A percentile compares a stretch with the other conserved stretches of the same genome.
These are phyloP conservation scores for Phoenix dactylifera DNA, from an alignment of 176 grass and related monocot species.

Conservation along the genomic window DNA sequence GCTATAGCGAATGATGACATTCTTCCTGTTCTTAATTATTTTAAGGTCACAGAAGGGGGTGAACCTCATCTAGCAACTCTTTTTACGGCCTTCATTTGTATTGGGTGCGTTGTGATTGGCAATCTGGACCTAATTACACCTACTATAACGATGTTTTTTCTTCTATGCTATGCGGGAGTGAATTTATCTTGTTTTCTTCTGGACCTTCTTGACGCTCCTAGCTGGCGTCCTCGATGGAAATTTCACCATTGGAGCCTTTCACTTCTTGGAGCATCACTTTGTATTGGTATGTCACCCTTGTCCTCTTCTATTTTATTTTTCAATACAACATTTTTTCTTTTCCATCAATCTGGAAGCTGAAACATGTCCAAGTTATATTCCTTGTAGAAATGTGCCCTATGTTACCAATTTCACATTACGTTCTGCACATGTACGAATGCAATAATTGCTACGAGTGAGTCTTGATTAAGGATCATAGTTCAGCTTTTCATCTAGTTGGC, in stretches of 20 bases:
- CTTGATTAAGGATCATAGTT: no score
- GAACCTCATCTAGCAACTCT: constrained; percentile 81
- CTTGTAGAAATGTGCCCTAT: no score
- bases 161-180: constrained; percentile 88
- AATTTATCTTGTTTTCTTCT: constrained; percentile 95
- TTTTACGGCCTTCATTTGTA: constrained; percentile 86
- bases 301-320: background rate
- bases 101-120: constrained; percentile 83
- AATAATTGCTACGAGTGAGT: no score
- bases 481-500: no score
- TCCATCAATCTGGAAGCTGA: no score
- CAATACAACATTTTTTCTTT: no score
- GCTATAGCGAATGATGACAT: constrained; percentile 98
- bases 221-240: constrained; percentile 97
- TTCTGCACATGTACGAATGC: no score
- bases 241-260: constrained; percentile 99
- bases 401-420: no score
- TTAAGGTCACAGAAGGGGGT: constrained; percentile 82
- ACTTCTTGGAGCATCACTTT: constrained; percentile 82
- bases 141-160: constrained; percentile 98
- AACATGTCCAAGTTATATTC: no score
- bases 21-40: constrained; percentile 89
- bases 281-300: constrained; percentile 54
- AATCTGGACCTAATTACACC: constrained; percentile 96
- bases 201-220: constrained; percentile 97